Evolutionary conservation across 257 asterid species (phyloP).

Genomic region (Nicotiana tabacum): DNA sequence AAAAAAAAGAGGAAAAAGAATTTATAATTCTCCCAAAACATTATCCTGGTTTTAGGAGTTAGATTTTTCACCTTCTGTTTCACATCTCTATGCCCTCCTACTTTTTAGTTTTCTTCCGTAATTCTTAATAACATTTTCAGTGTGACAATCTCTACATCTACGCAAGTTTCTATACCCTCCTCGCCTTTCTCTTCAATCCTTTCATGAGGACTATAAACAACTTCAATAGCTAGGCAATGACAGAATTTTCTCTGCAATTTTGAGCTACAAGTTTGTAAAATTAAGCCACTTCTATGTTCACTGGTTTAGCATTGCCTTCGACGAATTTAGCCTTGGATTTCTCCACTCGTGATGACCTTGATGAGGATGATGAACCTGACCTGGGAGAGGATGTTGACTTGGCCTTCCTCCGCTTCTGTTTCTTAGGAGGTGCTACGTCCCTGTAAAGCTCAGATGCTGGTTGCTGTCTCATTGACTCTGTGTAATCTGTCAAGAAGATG

Average conservation of each 20-base stretch:
- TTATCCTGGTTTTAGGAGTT: background rate
- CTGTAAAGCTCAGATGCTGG: slow-evolving; percentile 36
- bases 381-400: slow-evolving; percentile 50
- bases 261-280: background rate
- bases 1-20: background rate
- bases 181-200: background rate
- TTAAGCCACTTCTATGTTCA: slow-evolving; percentile 67
- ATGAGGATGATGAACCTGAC: slow-evolving; percentile 40
- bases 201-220: background rate
- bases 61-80: slow-evolving; percentile 15
- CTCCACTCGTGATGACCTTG: slow-evolving; percentile 38
- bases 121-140: background rate
- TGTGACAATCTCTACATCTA: slow-evolving; percentile 4
- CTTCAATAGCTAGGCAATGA: background rate
- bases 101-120: background rate
- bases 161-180: slow-evolving; percentile 3
- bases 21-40: slow-evolving; percentile 12
- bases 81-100: slow-evolving; percentile 7
- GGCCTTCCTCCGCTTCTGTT: slow-evolving; percentile 58
- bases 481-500: slow-evolving; percentile 39
- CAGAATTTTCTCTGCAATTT: background rate
- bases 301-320: slow-evolving; percentile 40
- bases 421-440: slow-evolving; percentile 36
- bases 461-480: slow-evolving; percentile 36
- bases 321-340: slow-evolving; percentile 49